These are phyloP conservation scores for Aspergillus steynii DNA, from an alignment of 495 filamentous ascomycete species.

Conservation along the genomic window DNA sequence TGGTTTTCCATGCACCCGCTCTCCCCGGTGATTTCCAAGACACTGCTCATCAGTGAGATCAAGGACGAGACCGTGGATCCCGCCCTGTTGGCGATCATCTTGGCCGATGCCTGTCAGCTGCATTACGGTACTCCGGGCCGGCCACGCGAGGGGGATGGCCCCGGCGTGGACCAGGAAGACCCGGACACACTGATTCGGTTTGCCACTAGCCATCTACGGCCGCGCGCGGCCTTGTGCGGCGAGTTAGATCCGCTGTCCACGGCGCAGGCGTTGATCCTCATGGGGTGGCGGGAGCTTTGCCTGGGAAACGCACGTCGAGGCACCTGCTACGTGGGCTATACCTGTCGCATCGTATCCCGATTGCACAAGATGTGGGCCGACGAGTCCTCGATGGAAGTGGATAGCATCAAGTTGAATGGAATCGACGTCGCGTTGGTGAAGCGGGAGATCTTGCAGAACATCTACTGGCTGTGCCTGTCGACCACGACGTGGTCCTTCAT, in stretches of 20 bases:
- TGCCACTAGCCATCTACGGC: constrained; percentile 2
- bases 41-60: constrained; percentile 2
- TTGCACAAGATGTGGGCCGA: neutral
- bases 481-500: constrained; percentile 7
- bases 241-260: constrained; percentile 4
- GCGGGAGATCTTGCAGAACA: constrained; percentile 8
- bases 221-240: neutral
- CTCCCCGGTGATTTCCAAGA: constrained; percentile 10
- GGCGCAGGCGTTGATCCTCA: neutral
- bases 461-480: constrained; percentile 7
- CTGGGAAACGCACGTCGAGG: constrained; percentile 7
- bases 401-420: constrained; percentile 5
- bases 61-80: constrained; percentile 1
- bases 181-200: neutral
- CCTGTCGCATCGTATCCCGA: neutral
- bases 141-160: neutral
- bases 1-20: constrained; percentile 13
- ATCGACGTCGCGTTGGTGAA: constrained; percentile 5
- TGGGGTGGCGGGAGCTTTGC: constrained; percentile 8
- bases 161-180: neutral
- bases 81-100: constrained; percentile 7
- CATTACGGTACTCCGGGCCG: neutral
- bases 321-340: constrained; percentile 8
- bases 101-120: constrained; percentile 10
- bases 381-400: neutral